phyloP scores from a whole-genome alignment of 768 basidiomycete species.

The Ephemerocybe angulata region DNA sequence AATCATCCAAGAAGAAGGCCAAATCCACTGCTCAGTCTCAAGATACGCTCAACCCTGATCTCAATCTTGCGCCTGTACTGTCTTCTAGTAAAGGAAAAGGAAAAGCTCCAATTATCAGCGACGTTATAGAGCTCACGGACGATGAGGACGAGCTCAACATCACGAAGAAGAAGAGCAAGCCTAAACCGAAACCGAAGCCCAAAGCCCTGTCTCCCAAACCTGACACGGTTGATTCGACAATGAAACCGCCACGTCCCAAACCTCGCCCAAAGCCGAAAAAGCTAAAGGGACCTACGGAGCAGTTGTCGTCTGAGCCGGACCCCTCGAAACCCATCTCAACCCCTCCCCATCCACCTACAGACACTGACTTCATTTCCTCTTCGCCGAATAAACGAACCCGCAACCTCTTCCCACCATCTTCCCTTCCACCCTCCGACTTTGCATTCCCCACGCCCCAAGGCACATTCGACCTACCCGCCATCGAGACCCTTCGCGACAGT shows the following conservation, averaged over 20 bases:
- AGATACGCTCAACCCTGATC: constrained; percentile 11
- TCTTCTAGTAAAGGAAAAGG: constrained; percentile 1
- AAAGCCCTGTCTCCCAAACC: background rate
- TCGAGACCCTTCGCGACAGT: constrained; percentile 30
- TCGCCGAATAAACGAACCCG: constrained; percentile 14
- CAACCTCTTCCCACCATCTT: constrained; percentile 13
- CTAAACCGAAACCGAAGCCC: constrained; percentile 15
- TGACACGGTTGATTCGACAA: background rate
- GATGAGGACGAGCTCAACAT: constrained; percentile 14
- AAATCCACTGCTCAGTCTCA: constrained; percentile 25
- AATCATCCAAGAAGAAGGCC: constrained; percentile 24
- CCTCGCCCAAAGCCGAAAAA: constrained; percentile 15
- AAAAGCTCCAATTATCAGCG: background rate
- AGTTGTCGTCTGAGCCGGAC: background rate
- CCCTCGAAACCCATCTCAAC: constrained; percentile 6
- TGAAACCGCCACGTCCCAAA: constrained; percentile 1
- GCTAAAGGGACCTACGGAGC: background rate
- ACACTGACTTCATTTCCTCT: constrained; percentile 16
- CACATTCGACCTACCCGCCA: constrained; percentile 26
- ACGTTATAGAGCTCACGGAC: constrained; percentile 17
- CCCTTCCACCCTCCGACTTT: constrained; percentile 32
- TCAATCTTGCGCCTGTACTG: background rate
- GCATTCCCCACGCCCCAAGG: constrained; percentile 28
- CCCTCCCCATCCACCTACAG: constrained; percentile 7
- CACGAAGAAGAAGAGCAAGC: constrained; percentile 8